phyloP scores from a whole-genome alignment of 1,139 yeast species.

The Suhomyces bokatorum region DNA sequence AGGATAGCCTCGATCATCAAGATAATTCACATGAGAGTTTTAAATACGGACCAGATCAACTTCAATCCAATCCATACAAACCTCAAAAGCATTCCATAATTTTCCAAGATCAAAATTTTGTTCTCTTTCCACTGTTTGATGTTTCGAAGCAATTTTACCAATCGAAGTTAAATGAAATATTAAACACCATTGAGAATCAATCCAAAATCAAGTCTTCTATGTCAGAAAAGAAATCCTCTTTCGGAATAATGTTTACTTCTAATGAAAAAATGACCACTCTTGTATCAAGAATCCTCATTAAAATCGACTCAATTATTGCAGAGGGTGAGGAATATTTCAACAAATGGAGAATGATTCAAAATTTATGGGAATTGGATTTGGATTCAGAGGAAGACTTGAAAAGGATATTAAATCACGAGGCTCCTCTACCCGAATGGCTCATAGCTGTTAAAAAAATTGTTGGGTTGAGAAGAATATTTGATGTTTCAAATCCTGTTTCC shows the following conservation, averaged over 20 bases:
- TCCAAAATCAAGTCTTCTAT: slow-evolving; percentile 13
- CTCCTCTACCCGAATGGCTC: slow-evolving; percentile 50
- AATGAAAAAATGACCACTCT: background rate
- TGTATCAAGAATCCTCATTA: slow-evolving; percentile 12
- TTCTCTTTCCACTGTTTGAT: slow-evolving; percentile 33
- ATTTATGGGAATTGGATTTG: slow-evolving; percentile 54
- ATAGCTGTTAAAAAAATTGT: slow-evolving; percentile 46
- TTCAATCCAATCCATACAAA: too few relatives aligned
- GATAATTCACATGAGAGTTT: background rate
- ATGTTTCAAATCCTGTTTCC: slow-evolving; percentile 40
- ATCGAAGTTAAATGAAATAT: slow-evolving; percentile 6
- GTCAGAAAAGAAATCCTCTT: background rate
- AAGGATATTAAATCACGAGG: slow-evolving; percentile 24
- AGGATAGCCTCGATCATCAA: background rate
- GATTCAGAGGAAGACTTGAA: slow-evolving; percentile 22
- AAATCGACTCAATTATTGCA: slow-evolving; percentile 22
- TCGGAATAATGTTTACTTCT: slow-evolving; percentile 1
- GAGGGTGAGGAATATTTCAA: slow-evolving; percentile 37
- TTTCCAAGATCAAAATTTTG: slow-evolving; percentile 45
- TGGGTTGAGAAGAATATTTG: slow-evolving; percentile 51
- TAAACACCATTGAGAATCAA: slow-evolving; percentile 15
- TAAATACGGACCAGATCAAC: too few relatives aligned
- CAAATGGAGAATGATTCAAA: slow-evolving; percentile 59
- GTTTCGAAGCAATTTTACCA: slow-evolving; percentile 20
- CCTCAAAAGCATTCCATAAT: slow-evolving; percentile 35